Percentiles rank a stretch among this genome's conserved stretches.
Evolutionary conservation across 176 grass and related monocot species (phyloP).

Genomic region (Rhynchospora tenuis): DNA sequence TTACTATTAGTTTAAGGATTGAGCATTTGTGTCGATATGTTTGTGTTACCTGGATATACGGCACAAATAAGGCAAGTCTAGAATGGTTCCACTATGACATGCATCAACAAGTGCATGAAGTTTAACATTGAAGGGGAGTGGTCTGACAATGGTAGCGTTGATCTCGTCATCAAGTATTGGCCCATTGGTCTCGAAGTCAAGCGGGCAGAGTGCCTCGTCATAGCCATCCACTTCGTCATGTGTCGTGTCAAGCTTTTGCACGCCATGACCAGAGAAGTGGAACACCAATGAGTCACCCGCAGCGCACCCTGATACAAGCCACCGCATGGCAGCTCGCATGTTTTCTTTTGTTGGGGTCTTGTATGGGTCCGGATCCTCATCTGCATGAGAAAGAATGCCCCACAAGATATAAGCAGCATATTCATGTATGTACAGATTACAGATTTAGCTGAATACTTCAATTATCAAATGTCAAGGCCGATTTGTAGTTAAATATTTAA

Average conservation of each 20-base stretch:
- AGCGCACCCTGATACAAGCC: conserved; percentile 51
- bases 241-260: conserved; percentile 70
- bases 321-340: conserved; percentile 62
- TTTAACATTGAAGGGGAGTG: conserved; percentile 49
- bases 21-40: neutral
- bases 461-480: neutral
- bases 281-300: conserved; percentile 72
- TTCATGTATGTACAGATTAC: neutral
- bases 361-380: conserved; percentile 37
- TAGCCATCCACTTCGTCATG: conserved; percentile 78
- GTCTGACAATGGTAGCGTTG: conserved; percentile 57
- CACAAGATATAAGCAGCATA: neutral
- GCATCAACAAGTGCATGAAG: conserved; percentile 78
- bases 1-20: neutral
- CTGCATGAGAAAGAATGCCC: conserved; percentile 3
- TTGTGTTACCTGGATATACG: conserved; percentile 53
- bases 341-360: conserved; percentile 50
- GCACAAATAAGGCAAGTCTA: conserved; percentile 79
- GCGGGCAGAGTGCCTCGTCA: conserved; percentile 80
- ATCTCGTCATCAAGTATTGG: conserved; percentile 70
- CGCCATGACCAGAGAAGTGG: conserved; percentile 86
- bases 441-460: neutral
- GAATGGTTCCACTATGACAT: conserved; percentile 89
- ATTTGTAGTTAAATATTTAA: neutral
- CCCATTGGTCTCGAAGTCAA: conserved; percentile 61